These are phyloP conservation scores for Obelidium mucronatum DNA, from an alignment of 192 early-diverging fungal genomes.

Conservation along the genomic window DNA sequence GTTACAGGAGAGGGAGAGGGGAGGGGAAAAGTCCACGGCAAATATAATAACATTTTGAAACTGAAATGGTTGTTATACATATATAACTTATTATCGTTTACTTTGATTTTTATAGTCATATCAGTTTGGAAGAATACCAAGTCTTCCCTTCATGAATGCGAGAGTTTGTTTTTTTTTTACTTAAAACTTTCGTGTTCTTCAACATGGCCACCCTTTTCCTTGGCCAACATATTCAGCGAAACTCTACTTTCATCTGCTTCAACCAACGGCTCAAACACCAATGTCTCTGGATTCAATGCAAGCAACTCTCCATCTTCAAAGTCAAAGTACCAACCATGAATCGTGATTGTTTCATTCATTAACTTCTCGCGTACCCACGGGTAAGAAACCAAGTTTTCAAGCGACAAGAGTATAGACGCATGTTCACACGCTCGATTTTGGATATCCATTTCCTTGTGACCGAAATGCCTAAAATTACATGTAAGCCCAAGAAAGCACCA, in stretches of 20 bases:
- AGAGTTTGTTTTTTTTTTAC: neutral
- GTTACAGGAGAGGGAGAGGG: neutral
- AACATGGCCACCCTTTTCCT: no score
- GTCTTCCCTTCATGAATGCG: no score
- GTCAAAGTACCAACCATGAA: conserved; percentile 60
- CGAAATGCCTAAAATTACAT: conserved; percentile 15
- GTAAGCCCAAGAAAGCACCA: neutral
- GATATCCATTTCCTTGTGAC: conserved; percentile 28
- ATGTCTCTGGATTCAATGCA: conserved; percentile 46
- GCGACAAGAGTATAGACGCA: conserved; percentile 48
- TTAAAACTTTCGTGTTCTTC: neutral
- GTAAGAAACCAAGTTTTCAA: conserved; percentile 53
- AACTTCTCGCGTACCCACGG: conserved; percentile 49
- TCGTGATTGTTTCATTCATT: conserved; percentile 39
- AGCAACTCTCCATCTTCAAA: conserved; percentile 51
- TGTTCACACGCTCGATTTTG: conserved; percentile 49
- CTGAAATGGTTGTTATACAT: neutral
- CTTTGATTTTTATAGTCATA: neutral
- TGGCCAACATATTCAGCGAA: no score
- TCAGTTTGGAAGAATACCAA: no score
- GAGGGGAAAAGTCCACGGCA: neutral
- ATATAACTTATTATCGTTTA: neutral
- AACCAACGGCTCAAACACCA: conserved; percentile 44
- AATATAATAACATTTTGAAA: conserved; percentile 1
- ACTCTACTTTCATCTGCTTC: conserved; percentile 14